Base-by-base conservation (phyloP, 179 eudicot species). In the Spinacia oleracea region DNA sequence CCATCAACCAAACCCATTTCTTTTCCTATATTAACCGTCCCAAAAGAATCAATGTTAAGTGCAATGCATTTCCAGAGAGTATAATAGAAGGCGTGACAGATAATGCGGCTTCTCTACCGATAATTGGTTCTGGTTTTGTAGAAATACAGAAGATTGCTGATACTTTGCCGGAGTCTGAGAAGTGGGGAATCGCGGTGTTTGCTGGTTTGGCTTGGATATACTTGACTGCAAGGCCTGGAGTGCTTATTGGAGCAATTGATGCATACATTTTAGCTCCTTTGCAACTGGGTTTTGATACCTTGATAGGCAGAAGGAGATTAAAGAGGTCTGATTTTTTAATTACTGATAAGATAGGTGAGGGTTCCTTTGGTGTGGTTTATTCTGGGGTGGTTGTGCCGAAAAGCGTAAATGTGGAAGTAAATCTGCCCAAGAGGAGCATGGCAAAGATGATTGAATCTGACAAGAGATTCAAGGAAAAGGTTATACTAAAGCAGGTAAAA, bases 221-320 rank as follows among this genome's bases (percentile, higher is more conserved):
- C 89, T 77, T 93, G 68, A 96, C 99, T 73, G 97, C 97, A 2
- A 90, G 97, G 82, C 98, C 99, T 21, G 98, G 98, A 15, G 97
- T 93, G 73, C 82, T 93, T 3, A 73, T 91, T 48, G 98, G 99
- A 10, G 95, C 97, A 68, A 89, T 95, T 81, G 99, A 96, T 84
- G 82, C 98, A 15, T 96, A 96, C 79, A 58, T 96, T 78, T 76
- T 96, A 11, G 99, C 99, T 78, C 94, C 97, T 71, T 81, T 93
- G 84, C 99, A 96, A 72, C 21, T 83, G 45, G 94, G 86, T 23
- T 76, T 93, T 20, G 99, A 91, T 80, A 87, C 82, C 67, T 76
- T 93, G 76, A 82, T 82, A 9, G 96, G 98, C 27, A 90, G 83
- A 81, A 89, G 99, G 81, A 89, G 87, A 64, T 83, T 93, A 70